These are phyloP conservation scores for Mediolabrus comicus DNA, from an alignment of 108 stramenopile genomes.

Conservation along the genomic window DNA sequence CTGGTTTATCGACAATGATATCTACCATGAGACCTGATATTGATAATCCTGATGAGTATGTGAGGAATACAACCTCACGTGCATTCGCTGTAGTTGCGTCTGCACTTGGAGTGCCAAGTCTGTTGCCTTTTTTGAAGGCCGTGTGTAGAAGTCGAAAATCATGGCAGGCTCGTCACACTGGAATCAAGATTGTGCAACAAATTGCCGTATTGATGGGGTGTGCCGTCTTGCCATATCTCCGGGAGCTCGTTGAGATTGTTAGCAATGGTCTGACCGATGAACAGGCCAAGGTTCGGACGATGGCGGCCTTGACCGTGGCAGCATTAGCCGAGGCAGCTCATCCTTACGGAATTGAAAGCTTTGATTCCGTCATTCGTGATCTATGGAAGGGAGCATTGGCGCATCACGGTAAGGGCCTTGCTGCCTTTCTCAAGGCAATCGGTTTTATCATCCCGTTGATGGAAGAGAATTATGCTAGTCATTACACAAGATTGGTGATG, in stretches of 20 bases:
- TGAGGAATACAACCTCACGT: conserved; percentile 95
- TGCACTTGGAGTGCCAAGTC: conserved; percentile 93
- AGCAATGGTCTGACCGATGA: conserved; percentile 96
- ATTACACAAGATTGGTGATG: conserved; percentile 98
- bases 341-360: conserved; percentile 99
- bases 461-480: conserved; percentile 99
- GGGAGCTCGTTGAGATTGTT: conserved; percentile 95
- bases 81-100: conserved; percentile 99
- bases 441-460: conserved; percentile 98
- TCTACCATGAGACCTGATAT: conserved; percentile 99
- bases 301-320: conserved; percentile 95
- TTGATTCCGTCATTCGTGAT: conserved; percentile 96
- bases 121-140: conserved; percentile 98
- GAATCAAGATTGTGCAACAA: conserved; percentile 99
- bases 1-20: conserved; percentile 99
- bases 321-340: conserved; percentile 97
- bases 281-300: conserved; percentile 96
- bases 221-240: conserved; percentile 95
- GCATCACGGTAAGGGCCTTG: conserved; percentile 96
- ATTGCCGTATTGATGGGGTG: conserved; percentile 98
- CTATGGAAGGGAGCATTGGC: conserved; percentile 98
- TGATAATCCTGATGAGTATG: conserved; percentile 98
- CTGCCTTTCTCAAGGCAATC: conserved; percentile 98
- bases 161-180: conserved; percentile 99
- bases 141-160: conserved; percentile 96